Evolutionary conservation across 2,329 filamentous ascomycete genomes (phyloP), one percentile per base, ranked within the genome.

Genomic region (Cladophialophora bantiana): DNA sequence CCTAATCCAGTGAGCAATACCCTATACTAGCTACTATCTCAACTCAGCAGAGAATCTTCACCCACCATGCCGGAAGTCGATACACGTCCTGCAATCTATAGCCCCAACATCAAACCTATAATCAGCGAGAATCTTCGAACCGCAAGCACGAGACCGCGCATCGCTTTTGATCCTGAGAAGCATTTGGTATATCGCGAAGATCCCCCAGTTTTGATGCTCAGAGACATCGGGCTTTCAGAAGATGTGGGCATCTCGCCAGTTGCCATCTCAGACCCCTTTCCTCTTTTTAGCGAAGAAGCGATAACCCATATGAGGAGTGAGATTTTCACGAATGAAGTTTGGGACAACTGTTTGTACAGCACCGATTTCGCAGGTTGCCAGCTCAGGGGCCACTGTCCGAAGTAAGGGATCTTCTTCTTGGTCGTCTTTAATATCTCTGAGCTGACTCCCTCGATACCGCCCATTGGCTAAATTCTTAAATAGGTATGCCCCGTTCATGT

Each of bases 201-300:
- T 3, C 77, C 79, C 7, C 79, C 83, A 63, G 78, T 85, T 55
- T 77, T 84, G 69, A 85, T 79, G 10, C 89, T 89, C 86, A 81
- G 84, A 71, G 87, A 89, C 9, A 78, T 88, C 61, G 85, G 84
- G 2, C 82, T 83, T 35, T 74, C 81, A 2, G 81, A 84, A 20
- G 80, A 81, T 60, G 79, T 78, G n/a, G 87, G 86, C 1, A 83
- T 90, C 20, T 90, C 88, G 1, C 83, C 83, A 0, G 79, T 85
- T 42, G 88, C 87, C 2, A 86, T 87, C 55, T 86, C 87, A 0
- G 83, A 88, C 61, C 86, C 87, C 0, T 90, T 90, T 74, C 80
- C 80, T 0, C 81, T 90, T 13, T 90, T 90, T 75, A 85, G 83
- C 5, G 73, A 81, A 20, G 85, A 88, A 54, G 87, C 87, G 0